Percentiles rank a stretch among this genome's conserved stretches.
phyloP scores from a whole-genome alignment of 2,329 filamentous ascomycete species.

The Stagonosporopsis tanaceti region DNA sequence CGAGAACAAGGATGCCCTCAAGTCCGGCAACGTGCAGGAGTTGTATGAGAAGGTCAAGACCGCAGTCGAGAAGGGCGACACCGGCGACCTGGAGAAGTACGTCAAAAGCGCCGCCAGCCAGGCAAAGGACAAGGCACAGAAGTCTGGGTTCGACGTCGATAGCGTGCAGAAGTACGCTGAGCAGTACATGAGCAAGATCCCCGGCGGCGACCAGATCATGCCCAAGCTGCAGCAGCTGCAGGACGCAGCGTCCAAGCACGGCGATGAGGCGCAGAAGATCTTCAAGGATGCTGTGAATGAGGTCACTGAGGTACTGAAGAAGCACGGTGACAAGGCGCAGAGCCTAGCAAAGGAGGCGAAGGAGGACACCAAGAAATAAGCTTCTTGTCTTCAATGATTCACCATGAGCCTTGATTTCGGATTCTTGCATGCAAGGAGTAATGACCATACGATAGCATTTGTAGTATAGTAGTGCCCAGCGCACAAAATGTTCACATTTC shows the following conservation, averaged over 20 bases:
- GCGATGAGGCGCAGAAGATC: conserved; percentile 73
- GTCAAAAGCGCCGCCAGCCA: conserved; percentile 66
- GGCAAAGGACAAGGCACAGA: conserved; percentile 68
- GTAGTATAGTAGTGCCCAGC: conserved; percentile 13
- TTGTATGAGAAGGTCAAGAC: conserved; percentile 69
- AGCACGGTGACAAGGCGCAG: conserved; percentile 44
- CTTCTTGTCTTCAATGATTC: not conserved
- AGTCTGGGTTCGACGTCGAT: conserved; percentile 56
- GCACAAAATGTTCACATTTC: conserved; percentile 5
- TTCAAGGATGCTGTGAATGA: conserved; percentile 65
- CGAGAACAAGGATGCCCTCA: conserved; percentile 72
- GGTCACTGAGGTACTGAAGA: conserved; percentile 46
- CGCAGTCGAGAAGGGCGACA: conserved; percentile 68
- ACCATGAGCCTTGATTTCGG: no score
- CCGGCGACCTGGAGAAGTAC: conserved; percentile 67
- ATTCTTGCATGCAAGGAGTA: not conserved
- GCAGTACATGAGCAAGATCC: conserved; percentile 71
- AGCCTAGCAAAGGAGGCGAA: conserved; percentile 46
- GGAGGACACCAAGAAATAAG: conserved; percentile 47
- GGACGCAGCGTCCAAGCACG: conserved; percentile 72
- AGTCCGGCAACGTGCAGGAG: conserved; percentile 70
- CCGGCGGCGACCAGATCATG: conserved; percentile 69
- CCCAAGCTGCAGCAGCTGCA: conserved; percentile 71
- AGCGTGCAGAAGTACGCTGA: conserved; percentile 52
- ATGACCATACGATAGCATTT: conserved; percentile 11